Percentiles rank a stretch among this genome's conserved stretches.
These are phyloP conservation scores for Oryza australiensis DNA, from an alignment of 176 grass and related monocot species.

Conservation along the genomic window DNA sequence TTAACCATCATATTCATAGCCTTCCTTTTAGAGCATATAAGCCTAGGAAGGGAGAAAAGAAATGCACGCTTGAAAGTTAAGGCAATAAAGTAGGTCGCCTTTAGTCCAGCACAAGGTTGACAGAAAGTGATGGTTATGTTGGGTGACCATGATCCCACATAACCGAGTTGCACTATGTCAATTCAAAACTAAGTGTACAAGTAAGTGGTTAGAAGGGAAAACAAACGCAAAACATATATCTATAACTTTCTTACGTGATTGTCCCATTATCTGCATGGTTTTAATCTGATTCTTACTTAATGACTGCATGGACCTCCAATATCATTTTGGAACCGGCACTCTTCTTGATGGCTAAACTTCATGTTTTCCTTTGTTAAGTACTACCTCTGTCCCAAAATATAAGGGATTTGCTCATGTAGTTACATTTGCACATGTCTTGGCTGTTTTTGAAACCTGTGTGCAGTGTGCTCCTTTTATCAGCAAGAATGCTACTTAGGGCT, in stretches of 20 bases:
- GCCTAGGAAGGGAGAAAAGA: constrained; percentile 18
- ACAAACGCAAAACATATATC: background rate
- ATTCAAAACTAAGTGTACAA: background rate
- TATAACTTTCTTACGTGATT: background rate
- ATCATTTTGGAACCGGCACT: too few relatives aligned
- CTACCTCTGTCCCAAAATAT: too few relatives aligned
- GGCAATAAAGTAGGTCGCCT: background rate
- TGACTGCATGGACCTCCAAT: background rate
- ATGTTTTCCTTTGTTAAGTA: background rate
- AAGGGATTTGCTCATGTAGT: too few relatives aligned
- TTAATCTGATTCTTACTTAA: too few relatives aligned
- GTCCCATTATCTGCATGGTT: background rate
- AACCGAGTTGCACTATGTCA: constrained; percentile 8
- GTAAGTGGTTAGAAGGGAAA: background rate
- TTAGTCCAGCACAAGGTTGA: background rate
- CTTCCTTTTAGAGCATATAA: background rate
- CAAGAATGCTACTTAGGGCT: background rate
- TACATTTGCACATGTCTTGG: background rate
- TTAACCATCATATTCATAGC: background rate
- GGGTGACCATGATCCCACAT: constrained; percentile 21
- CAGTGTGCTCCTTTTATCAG: constrained; percentile 7
- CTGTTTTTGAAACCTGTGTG: constrained; percentile 11
- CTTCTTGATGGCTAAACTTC: background rate
- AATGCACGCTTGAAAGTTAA: constrained; percentile 1
- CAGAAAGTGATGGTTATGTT: background rate